phyloP scores from a whole-genome alignment of 2,329 filamentous ascomycete species.

The Trichophyton rubrum region DNA sequence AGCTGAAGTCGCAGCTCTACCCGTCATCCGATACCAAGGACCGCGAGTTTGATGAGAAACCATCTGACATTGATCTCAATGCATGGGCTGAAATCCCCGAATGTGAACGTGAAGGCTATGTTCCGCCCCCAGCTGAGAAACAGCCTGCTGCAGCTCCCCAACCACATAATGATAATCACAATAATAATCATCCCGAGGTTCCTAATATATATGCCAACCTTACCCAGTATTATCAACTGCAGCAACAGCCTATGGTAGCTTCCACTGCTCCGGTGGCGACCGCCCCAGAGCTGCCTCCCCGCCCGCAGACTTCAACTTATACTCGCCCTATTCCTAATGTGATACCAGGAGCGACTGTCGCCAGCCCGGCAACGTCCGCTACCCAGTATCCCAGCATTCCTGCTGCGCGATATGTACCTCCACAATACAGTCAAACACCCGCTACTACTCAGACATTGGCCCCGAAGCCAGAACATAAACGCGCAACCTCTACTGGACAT shows the following conservation, averaged over 20 bases:
- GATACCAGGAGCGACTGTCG: constrained; percentile 6
- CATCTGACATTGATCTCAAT: constrained; percentile 1
- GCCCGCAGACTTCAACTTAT: constrained; percentile 14
- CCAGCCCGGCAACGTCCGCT: neutral
- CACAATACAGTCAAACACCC: constrained; percentile 12
- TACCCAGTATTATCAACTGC: neutral
- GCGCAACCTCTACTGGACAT: constrained; percentile 20
- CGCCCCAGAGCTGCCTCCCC: constrained; percentile 5
- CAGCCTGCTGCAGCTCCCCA: neutral
- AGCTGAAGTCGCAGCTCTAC: constrained; percentile 1
- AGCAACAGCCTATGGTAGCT: constrained; percentile 21
- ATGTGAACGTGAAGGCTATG: constrained; percentile 30
- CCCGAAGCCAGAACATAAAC: constrained; percentile 20
- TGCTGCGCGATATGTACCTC: constrained; percentile 21
- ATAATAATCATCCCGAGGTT: neutral
- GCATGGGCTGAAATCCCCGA: constrained; percentile 31
- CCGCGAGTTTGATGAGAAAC: neutral
- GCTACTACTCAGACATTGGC: constrained; percentile 13
- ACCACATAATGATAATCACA: neutral
- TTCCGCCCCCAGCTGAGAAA: constrained; percentile 21
- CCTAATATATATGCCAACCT: neutral
- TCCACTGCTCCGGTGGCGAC: constrained; percentile 1
- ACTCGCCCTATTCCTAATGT: constrained; percentile 15
- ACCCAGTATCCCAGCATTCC: constrained; percentile 16
- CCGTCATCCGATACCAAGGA: neutral